phyloP scores from a whole-genome alignment of 495 filamentous ascomycete genomes.

The Daldinia grandis region DNA sequence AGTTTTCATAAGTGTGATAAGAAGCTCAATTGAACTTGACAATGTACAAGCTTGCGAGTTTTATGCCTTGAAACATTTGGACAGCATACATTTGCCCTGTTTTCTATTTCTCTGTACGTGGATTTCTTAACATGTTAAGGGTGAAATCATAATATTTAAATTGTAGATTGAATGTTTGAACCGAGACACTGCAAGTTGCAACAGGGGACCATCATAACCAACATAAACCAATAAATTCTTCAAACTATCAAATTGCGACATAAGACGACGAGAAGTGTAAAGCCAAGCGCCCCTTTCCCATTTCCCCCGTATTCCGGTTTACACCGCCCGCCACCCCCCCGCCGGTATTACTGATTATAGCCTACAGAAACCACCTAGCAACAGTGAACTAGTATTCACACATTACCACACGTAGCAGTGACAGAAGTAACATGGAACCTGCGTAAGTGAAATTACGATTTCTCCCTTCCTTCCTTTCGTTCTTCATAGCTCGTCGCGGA shows the following conservation, averaged over 20 bases:
- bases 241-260: background rate
- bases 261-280: background rate
- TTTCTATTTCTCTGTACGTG: no score
- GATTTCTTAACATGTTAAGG: no score
- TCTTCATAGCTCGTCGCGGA: constrained; percentile 3
- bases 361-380: background rate
- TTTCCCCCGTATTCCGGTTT: background rate
- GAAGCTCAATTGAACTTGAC: no score
- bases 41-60: no score
- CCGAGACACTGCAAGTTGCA: no score
- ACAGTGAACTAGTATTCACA: no score
- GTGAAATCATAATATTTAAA: no score
- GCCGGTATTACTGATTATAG: background rate
- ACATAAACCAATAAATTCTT: background rate
- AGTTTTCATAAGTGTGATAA: no score
- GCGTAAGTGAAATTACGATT: background rate
- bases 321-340: background rate
- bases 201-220: background rate
- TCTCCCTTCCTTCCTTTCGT: background rate
- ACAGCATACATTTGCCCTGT: no score
- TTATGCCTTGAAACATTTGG: no score
- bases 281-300: background rate
- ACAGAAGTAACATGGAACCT: background rate
- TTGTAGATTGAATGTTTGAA: no score
- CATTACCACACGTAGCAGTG: background rate